A percentile compares a stretch with the other conserved stretches of the same genome.
phyloP scores from a whole-genome alignment of 768 basidiomycete species.

The Termitomyces sp. region DNA sequence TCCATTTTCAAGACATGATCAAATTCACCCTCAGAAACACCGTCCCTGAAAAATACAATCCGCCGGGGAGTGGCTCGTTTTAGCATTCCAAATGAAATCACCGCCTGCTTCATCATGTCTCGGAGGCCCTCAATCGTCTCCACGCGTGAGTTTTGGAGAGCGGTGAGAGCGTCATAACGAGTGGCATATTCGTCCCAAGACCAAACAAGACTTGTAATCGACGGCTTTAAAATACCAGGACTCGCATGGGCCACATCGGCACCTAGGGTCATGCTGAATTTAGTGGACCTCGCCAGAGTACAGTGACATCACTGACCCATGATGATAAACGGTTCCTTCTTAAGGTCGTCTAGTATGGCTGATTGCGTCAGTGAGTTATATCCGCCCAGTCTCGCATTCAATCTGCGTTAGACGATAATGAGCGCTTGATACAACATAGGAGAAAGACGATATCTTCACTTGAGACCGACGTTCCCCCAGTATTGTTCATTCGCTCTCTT shows the following conservation, averaged over 20 bases:
- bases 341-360: slow-evolving; percentile 18
- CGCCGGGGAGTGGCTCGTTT: slow-evolving; percentile 3
- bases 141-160: slow-evolving; percentile 38
- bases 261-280: slow-evolving; percentile 20
- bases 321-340: slow-evolving; percentile 28
- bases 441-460: slow-evolving; percentile 25
- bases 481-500: slow-evolving; percentile 38
- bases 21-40: slow-evolving; percentile 25
- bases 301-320: slow-evolving; percentile 22
- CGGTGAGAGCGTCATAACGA: slow-evolving; percentile 36
- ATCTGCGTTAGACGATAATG: slow-evolving; percentile 21
- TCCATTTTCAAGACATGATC: slow-evolving; percentile 14
- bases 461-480: slow-evolving; percentile 50
- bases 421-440: background rate
- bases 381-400: slow-evolving; percentile 53
- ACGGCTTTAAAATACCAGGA: slow-evolving; percentile 46
- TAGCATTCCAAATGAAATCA: slow-evolving; percentile 8
- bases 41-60: slow-evolving; percentile 20
- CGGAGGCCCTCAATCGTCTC: slow-evolving; percentile 42
- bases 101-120: slow-evolving; percentile 25
- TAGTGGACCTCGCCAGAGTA: background rate
- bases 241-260: slow-evolving; percentile 61
- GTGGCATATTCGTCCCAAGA: slow-evolving; percentile 42
- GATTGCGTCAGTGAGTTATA: slow-evolving; percentile 32
- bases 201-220: slow-evolving; percentile 53